phyloP scores from a whole-genome alignment of 768 basidiomycete species.

The Phlegmacium glaucopus region DNA sequence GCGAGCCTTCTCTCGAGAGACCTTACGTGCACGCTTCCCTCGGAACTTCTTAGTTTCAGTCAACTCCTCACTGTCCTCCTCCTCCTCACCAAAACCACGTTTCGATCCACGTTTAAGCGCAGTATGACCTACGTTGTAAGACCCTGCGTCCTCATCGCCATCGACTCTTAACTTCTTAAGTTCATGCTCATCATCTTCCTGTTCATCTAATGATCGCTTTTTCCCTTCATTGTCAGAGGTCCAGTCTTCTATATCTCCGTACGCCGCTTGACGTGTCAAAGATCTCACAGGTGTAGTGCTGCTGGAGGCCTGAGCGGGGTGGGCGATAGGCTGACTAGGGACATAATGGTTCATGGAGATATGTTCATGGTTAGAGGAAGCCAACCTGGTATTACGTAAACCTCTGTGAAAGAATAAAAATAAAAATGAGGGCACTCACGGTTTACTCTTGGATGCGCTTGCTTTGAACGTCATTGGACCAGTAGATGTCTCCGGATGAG shows the following conservation, averaged over 20 bases:
- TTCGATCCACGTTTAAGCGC: constrained; percentile 44
- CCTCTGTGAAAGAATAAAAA: not conserved
- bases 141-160: constrained; percentile 44
- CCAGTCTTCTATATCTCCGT: constrained; percentile 9
- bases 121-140: constrained; percentile 18
- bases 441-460: not conserved
- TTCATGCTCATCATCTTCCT: constrained; percentile 41
- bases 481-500: too few species aligned
- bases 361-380: constrained; percentile 3
- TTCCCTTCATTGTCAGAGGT: constrained; percentile 16
- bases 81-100: constrained; percentile 40
- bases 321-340: not conserved
- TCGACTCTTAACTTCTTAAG: constrained; percentile 55
- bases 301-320: not conserved
- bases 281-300: constrained; percentile 2
- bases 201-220: constrained; percentile 42
- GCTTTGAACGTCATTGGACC: too few species aligned
- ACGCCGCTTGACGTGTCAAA: constrained; percentile 14
- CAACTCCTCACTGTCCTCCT: constrained; percentile 41
- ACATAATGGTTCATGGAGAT: not conserved
- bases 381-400: constrained; percentile 13
- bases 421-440: constrained; percentile 3
- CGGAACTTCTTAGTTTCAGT: constrained; percentile 32
- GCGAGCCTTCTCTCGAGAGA: constrained; percentile 40
- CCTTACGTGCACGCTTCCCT: constrained; percentile 57